Evolutionary conservation across 73 alveolate species (phyloP).

Genomic region (Tetrahymena elliotti): DNA sequence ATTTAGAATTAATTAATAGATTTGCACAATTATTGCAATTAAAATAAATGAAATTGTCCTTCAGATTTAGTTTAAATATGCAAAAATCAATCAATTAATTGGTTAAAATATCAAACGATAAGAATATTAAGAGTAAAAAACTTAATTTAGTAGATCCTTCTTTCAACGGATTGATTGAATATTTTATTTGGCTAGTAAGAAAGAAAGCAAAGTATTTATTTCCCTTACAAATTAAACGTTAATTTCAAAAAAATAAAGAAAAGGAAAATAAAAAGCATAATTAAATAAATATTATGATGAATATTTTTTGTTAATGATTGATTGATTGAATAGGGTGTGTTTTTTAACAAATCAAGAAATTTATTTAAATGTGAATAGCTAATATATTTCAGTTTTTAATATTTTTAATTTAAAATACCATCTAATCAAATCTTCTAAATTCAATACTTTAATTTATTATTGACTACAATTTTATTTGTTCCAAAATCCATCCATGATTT

Average conservation of each 20-base stretch:
- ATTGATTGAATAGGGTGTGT: neutral
- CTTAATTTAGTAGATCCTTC: too few species aligned
- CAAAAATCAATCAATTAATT: neutral
- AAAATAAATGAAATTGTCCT: too few species aligned
- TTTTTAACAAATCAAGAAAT: neutral
- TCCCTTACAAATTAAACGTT: neutral
- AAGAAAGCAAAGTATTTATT: neutral
- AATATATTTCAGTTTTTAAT: neutral
- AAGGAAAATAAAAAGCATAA: neutral
- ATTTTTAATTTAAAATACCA: neutral
- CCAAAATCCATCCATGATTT: neutral
- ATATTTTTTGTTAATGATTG: neutral
- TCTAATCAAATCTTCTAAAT: neutral
- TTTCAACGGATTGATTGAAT: neutral
- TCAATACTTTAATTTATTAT: neutral
- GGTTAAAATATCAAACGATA: neutral
- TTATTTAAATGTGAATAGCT: neutral
- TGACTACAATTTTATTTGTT: neutral
- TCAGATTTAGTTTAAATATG: neutral
- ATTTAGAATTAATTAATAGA: too few species aligned
- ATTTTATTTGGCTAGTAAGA: neutral
- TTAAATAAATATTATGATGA: too few species aligned
- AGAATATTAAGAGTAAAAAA: too few species aligned
- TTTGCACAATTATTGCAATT: neutral
- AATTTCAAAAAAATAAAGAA: neutral